phyloP scores from a whole-genome alignment of 1,284 basidiomycete species.

The Tylopilus sp. region DNA sequence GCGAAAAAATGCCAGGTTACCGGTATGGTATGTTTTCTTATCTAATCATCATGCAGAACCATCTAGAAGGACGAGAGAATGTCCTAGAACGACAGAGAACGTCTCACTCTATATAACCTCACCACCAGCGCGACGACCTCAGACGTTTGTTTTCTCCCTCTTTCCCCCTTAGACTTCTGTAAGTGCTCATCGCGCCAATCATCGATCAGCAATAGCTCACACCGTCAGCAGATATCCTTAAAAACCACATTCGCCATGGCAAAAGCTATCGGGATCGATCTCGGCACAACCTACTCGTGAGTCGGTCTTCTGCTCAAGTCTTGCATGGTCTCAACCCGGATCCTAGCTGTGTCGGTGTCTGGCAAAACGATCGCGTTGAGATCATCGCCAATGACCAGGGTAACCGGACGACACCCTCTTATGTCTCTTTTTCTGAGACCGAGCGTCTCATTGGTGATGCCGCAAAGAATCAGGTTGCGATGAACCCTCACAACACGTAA shows the following conservation, averaged over 20 bases:
- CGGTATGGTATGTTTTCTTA: slow-evolving; percentile 24
- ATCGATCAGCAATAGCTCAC: neutral
- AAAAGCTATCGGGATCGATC: slow-evolving; percentile 92
- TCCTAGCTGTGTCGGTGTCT: slow-evolving; percentile 81
- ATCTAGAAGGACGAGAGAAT: slow-evolving; percentile 36
- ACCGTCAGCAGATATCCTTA: slow-evolving; percentile 1
- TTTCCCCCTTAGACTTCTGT: slow-evolving; percentile 16
- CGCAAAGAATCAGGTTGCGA: slow-evolving; percentile 91
- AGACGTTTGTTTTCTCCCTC: slow-evolving; percentile 11
- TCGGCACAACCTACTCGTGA: slow-evolving; percentile 82
- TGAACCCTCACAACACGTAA: slow-evolving; percentile 77
- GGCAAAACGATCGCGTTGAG: slow-evolving; percentile 98
- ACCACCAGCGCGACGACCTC: neutral
- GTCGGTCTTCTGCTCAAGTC: slow-evolving; percentile 26
- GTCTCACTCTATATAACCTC: slow-evolving; percentile 34
- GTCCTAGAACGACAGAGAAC: slow-evolving; percentile 38
- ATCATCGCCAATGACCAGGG: slow-evolving; percentile 98
- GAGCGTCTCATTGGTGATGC: slow-evolving; percentile 96
- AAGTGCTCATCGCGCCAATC: slow-evolving; percentile 10
- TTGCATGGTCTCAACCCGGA: slow-evolving; percentile 1
- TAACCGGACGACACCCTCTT: slow-evolving; percentile 93
- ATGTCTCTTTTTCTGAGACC: slow-evolving; percentile 87
- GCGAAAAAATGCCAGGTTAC: neutral
- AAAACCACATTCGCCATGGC: slow-evolving; percentile 36
- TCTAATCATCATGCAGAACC: slow-evolving; percentile 34